Evolutionary conservation across 2,329 filamentous ascomycete genomes (phyloP), one percentile per base, ranked within the genome.

Genomic region (Mollisiaceae sp.): DNA sequence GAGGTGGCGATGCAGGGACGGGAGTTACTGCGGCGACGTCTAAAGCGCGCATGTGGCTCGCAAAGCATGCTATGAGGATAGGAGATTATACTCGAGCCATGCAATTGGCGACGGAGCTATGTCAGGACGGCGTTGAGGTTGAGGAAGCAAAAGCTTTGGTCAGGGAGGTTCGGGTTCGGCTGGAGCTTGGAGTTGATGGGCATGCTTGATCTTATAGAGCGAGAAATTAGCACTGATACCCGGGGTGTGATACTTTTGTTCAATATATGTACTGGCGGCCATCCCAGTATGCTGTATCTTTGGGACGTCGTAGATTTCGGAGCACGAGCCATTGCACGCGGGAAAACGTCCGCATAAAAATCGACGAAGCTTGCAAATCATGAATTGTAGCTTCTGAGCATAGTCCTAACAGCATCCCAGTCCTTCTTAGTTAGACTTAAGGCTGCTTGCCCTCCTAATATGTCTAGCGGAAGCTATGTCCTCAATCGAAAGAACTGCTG

Each of bases 131-230:
- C 0, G 89, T 96, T 32, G 95, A 98, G 78, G 93, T 98, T 1
- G 95, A 99, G 77, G 95, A 99, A 78, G 95, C 95, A 35, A 98
- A 98, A 80, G 93, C 93, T 3, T 81, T 98, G 71, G 91, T 97
- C 67, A 86, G 93, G 67, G 94, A 98, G 77, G 89, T 97, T 14
- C 85, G 94, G 71, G 91, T 91, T 4, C 86, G 91, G 70, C 85
- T 93, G 50, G 75, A 75, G 54, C 24, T 35, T 54, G 50, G 45
- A 50, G 78, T 63, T 55, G 65, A 61, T 43, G 68, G 52, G 4
- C 32, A 52, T 54, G 20, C 50, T 54, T 54, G n/a, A 54, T 54
- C 32, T 32, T 56, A 27, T 15, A 35, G 52, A 18, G 35, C 27
- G 20, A n/a, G 35, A 20, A 39, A 20, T 3, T 20, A 57, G 32